Base-by-base conservation (phyloP, 2,329 filamentous ascomycete genomes). In the Xylariaceae sp. region DNA sequence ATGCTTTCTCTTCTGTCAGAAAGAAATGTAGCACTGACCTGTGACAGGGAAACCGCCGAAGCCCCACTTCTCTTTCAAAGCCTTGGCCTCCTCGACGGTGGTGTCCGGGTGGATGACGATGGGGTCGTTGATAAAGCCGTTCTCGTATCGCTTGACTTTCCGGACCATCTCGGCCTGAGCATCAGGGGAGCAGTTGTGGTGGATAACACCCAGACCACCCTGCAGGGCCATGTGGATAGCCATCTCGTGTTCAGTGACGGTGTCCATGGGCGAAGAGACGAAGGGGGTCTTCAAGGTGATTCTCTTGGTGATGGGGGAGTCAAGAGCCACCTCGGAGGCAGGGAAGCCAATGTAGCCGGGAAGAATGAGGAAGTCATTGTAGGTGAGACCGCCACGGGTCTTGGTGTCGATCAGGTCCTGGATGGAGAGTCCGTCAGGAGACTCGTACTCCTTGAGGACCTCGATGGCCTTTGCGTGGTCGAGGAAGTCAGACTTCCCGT, bases 131-230 rank as follows among this genome's bases (percentile, higher is more conserved):
- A 99, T 99, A 82, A 99, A 99, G 69, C 94, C 94, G 80, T 99
- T 99, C 81, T 99, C 94, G 77, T 92, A 99, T 72, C 94, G 86
- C 88, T 99, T 99, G 70, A 99, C 94, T 82, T 97, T 97, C 76
- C 91, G 86, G 68, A 99, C 90, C 94, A 99, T 99, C 80, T 96
- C 92, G 67, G 94, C 94, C 81, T 99, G 94, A 58, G 90, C 90
- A 34, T 97, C 91, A 35, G 92, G 85, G n/a, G 92, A 94, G 84
- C 94, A 99, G 82, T 99, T 99, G 85, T 99, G 94, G 82, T 99
- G 94, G 68, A 99, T 96, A 69, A 99, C 92, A 78, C 94, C 90
- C 15, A 95, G 81, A 71, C 90, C 90, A 70, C 90, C 90, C 73
- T 94, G 88, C 37, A 94, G 83, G 55, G 90, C 90, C 83, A 95